These are phyloP conservation scores for Pyrenophora teres DNA, from an alignment of 2,329 filamentous ascomycete genomes.

Conservation along the genomic window DNA sequence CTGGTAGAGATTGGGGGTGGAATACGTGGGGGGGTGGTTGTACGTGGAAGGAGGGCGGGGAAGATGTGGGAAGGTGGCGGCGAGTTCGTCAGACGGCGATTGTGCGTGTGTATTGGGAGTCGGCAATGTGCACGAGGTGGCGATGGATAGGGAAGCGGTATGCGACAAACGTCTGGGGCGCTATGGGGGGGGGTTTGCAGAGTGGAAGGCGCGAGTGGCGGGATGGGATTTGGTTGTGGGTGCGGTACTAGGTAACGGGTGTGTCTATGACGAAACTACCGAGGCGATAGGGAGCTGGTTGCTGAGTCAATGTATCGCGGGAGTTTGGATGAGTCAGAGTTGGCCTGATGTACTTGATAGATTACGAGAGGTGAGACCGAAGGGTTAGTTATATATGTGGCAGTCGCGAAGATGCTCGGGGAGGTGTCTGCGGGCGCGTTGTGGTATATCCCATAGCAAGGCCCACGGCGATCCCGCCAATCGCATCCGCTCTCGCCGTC, in stretches of 20 bases:
- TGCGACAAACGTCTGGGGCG: constrained; percentile 7
- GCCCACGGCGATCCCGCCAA: constrained; percentile 31
- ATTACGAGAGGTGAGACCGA: constrained; percentile 10
- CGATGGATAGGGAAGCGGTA: not conserved
- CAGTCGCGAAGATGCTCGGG: constrained; percentile 11
- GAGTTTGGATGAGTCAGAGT: constrained; percentile 25
- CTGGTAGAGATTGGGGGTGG: not conserved
- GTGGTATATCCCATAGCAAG: constrained; percentile 27
- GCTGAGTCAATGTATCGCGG: constrained; percentile 16
- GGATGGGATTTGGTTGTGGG: constrained; percentile 21
- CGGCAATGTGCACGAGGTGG: not conserved
- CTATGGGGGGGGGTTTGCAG: not conserved
- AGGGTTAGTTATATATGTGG: constrained; percentile 18
- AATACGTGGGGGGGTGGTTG: not conserved
- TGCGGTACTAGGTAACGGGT: constrained; percentile 16
- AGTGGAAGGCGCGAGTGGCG: constrained; percentile 12
- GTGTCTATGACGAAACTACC: constrained; percentile 41
- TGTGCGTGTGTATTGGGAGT: not conserved
- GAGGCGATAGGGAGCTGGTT: constrained; percentile 26
- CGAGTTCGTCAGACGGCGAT: constrained; percentile 5
- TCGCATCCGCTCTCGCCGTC: constrained; percentile 26
- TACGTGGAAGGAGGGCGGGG: constrained; percentile 1
- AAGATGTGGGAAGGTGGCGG: constrained; percentile 20
- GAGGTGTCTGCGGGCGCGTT: constrained; percentile 17
- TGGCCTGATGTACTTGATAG: constrained; percentile 13